Evolutionary conservation across 2,329 filamentous ascomycete genomes (phyloP).

Genomic region (Aotearoamyces nothofagi): DNA sequence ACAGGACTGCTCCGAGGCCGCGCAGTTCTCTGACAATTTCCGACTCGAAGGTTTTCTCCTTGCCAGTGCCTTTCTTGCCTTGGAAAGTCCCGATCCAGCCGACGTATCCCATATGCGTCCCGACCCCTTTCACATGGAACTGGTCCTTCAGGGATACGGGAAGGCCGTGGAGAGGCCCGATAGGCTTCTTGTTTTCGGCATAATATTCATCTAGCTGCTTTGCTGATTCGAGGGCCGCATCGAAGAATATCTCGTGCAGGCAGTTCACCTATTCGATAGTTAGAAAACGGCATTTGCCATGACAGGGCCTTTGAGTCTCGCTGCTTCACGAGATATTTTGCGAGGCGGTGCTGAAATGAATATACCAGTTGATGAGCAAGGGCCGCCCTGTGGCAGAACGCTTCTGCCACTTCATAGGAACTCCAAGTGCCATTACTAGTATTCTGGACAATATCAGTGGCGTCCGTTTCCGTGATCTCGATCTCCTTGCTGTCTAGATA

Average conservation of each 20-base stretch:
- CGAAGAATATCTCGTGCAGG: conserved; percentile 40
- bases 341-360: conserved; percentile 35
- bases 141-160: conserved; percentile 25
- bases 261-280: conserved; percentile 34
- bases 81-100: conserved; percentile 50
- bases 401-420: conserved; percentile 34
- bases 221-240: conserved; percentile 33
- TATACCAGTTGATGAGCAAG: conserved; percentile 38
- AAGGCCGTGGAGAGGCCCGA: conserved; percentile 25
- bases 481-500: conserved; percentile 37
- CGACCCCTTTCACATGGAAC: conserved; percentile 19
- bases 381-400: conserved; percentile 37
- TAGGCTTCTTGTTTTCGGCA: conserved; percentile 19
- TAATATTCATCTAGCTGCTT: conserved; percentile 35
- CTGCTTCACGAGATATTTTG: neutral
- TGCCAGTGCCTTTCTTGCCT: conserved; percentile 32
- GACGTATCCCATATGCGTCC: conserved; percentile 40
- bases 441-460: conserved; percentile 36
- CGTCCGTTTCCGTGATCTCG: conserved; percentile 44
- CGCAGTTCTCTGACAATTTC: conserved; percentile 24
- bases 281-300: conserved; percentile 20
- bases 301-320: neutral
- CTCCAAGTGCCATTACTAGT: conserved; percentile 38
- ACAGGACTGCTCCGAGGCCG: conserved; percentile 24
- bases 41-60: conserved; percentile 35